These are phyloP conservation scores for Uromyces viciae-fabae DNA, from an alignment of 1,284 basidiomycete genomes.

Conservation along the genomic window DNA sequence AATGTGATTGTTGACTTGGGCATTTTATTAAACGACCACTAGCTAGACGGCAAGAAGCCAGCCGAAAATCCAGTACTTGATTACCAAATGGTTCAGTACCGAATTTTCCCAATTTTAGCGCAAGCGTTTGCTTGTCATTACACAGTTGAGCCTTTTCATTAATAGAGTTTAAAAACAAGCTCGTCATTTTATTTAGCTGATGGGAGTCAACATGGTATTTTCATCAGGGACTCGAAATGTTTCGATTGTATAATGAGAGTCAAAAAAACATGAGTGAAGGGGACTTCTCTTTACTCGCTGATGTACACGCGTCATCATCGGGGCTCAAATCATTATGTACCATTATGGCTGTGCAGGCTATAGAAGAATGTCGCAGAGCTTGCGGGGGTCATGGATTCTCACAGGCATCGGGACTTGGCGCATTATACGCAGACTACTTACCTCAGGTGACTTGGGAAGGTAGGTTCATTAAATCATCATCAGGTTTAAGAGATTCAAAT, in stretches of 20 bases:
- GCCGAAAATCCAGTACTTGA: conserved; percentile 56
- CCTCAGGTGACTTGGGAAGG: conserved; percentile 56
- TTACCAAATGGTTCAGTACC: conserved; percentile 54
- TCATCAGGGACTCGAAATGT: conserved; percentile 52
- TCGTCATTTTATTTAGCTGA: conserved; percentile 46
- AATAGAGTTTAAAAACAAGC: neutral
- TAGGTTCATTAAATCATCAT: conserved; percentile 42
- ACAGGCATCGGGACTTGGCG: conserved; percentile 51
- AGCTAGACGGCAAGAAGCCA: conserved; percentile 49
- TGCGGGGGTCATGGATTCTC: conserved; percentile 56
- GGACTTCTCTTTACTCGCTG: conserved; percentile 55
- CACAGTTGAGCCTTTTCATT: conserved; percentile 46
- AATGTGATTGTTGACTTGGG: neutral
- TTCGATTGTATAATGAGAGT: conserved; percentile 54
- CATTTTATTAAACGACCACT: neutral
- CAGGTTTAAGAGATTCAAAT: no score
- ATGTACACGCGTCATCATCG: conserved; percentile 55
- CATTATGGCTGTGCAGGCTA: conserved; percentile 54
- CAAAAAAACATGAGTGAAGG: conserved; percentile 53
- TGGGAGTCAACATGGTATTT: neutral
- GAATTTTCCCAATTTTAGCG: conserved; percentile 56
- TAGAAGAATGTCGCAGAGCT: conserved; percentile 56
- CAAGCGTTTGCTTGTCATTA: conserved; percentile 57
- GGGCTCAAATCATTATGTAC: conserved; percentile 55
- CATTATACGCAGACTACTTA: conserved; percentile 51